phyloP scores from a whole-genome alignment of 1,284 basidiomycete genomes.

The Fomitopsis schrenkii region DNA sequence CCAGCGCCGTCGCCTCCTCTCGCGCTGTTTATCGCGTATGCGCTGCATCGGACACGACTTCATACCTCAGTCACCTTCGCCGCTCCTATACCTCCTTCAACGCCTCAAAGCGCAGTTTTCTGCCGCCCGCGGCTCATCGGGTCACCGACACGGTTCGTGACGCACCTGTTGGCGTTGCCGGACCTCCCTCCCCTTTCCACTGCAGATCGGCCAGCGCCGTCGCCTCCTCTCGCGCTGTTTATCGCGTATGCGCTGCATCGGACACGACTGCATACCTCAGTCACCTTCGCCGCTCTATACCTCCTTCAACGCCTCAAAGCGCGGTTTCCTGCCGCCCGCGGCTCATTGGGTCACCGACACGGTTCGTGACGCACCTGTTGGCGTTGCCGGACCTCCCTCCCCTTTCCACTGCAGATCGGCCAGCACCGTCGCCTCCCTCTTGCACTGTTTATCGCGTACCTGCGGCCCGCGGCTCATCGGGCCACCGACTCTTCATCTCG shows the following conservation, averaged over 20 bases:
- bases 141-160: constrained; percentile 50
- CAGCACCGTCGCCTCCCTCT: constrained; percentile 53
- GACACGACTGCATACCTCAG: constrained; percentile 77
- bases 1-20: constrained; percentile 54
- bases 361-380: background rate
- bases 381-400: constrained; percentile 60
- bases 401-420: constrained; percentile 29
- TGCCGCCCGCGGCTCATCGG: constrained; percentile 87
- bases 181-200: constrained; percentile 38
- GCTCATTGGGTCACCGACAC: constrained; percentile 81
- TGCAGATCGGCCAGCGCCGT: constrained; percentile 39
- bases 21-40: constrained; percentile 85
- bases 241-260: constrained; percentile 90
- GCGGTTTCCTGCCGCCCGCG: constrained; percentile 87
- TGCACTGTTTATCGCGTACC: constrained; percentile 86
- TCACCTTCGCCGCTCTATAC: constrained; percentile 82
- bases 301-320: constrained; percentile 86
- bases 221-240: constrained; percentile 68
- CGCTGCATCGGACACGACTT: constrained; percentile 84
- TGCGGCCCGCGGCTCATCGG: constrained; percentile 91
- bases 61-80: constrained; percentile 83
- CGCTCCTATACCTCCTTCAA: constrained; percentile 79
- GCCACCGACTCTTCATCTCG: constrained; percentile 88
- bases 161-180: constrained; percentile 47
- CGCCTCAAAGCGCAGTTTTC: constrained; percentile 90